Evolutionary conservation across 176 grass and related monocot genomes (phyloP).

Genomic region (Areca catechu): DNA sequence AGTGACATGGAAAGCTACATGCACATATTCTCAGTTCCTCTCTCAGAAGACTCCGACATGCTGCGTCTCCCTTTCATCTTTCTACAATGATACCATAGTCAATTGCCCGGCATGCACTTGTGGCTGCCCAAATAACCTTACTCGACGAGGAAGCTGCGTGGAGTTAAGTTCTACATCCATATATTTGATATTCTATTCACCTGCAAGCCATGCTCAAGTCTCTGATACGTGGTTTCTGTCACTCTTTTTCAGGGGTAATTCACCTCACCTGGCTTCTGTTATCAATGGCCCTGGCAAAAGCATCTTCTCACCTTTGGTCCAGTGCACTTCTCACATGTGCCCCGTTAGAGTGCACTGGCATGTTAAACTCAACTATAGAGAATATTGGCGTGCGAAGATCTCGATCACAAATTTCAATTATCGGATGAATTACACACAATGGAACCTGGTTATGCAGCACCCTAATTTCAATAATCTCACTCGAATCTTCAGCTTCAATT

Average conservation of each 20-base stretch:
- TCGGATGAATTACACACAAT: slow-evolving; percentile 88
- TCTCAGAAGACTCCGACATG: slow-evolving; percentile 90
- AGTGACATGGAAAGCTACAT: slow-evolving; percentile 99
- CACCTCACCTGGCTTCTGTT: slow-evolving; percentile 57
- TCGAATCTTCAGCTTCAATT: slow-evolving; percentile 70
- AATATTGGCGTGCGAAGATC: slow-evolving; percentile 89
- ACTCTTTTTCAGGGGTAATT: slow-evolving; percentile 51
- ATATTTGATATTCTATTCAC: slow-evolving; percentile 11
- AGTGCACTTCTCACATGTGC: slow-evolving; percentile 93
- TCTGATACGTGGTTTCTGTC: slow-evolving; percentile 15
- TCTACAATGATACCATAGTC: slow-evolving; percentile 97
- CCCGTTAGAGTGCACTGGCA: slow-evolving; percentile 89
- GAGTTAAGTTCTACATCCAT: slow-evolving; percentile 58
- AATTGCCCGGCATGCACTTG: slow-evolving; percentile 95
- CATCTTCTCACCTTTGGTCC: slow-evolving; percentile 56
- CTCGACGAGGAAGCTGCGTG: slow-evolving; percentile 71
- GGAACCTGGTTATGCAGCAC: slow-evolving; percentile 78
- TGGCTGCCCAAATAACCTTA: slow-evolving; percentile 69
- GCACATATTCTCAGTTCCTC: slow-evolving; percentile 97
- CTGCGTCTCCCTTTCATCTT: slow-evolving; percentile 96
- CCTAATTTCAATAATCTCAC: slow-evolving; percentile 88
- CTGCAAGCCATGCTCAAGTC: not conserved
- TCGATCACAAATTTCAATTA: slow-evolving; percentile 89
- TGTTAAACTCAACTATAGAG: slow-evolving; percentile 89
- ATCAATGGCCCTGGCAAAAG: slow-evolving; percentile 60